Base-by-base conservation (phyloP, 208 protist genomes). In the Leishmania major region DNA sequence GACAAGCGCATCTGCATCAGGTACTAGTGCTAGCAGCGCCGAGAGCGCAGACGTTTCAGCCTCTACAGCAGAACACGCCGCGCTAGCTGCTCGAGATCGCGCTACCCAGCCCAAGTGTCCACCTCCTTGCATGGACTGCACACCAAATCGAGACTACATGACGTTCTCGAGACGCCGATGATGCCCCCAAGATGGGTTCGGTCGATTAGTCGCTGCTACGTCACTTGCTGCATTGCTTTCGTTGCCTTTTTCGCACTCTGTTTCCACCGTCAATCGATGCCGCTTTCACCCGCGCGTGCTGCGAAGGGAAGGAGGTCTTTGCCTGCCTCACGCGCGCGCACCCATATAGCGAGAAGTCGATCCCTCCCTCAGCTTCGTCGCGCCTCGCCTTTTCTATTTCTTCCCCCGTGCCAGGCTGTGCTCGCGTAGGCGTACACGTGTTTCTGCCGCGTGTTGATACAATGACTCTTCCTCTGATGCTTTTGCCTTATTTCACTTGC, bases 261-360 rank as follows among this genome's bases (percentile, higher is more conserved):
- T 70, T 85, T 82, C 60, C 25, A 13, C 40, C 55, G n/a, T 72
- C 67, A 28, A 47, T 69, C 10, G 25, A 66, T 13, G 55, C 13
- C 53, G 10, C 62, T 70, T 74, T 60, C 28, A 22, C 69, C 60
- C n/a, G 37, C 43, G 22, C 43, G 37, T 75, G 17, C 47, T n/a
- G 37, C 47, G n/a, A 13, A 53, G 43, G 37, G 40, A 3, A 35
- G 70, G 22, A 37, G 22, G 22, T n/a, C n/a, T 53, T 75, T 19
- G 22, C 19, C 19, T 11, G 7, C 40, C 43, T 75, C 40, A 31
- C 31, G 22, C 31, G 31, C 17, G 31, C 10, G 62, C 62, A 22
- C 62, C 8, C 4, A 40, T 69, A 31, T 43, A 40, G 8, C 6
- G 59, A 25, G 62, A 2, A 31, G 15, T 31, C 31, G 31, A 40